A percentile compares a stretch with the other conserved stretches of the same genome.
Conservation (phyloP, 176 grass and related monocot species). For the Stipa capillata region DNA sequence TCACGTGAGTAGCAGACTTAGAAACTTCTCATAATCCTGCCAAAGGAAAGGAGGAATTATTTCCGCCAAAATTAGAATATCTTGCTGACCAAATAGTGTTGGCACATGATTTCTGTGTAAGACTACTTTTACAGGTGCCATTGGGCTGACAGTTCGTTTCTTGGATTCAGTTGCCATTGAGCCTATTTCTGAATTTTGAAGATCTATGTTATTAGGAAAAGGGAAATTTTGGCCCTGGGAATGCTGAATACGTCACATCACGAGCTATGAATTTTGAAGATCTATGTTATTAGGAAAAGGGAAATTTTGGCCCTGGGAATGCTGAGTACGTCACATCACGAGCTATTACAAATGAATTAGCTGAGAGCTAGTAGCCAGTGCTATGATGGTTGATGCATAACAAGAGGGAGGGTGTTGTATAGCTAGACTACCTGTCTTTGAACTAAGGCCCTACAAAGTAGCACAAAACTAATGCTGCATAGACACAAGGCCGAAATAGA, state of each 20-base stretch:
- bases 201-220: not conserved
- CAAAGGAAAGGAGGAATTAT: too few species aligned
- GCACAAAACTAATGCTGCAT: too few species aligned
- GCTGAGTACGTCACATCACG: not conserved
- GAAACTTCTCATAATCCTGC: too few species aligned
- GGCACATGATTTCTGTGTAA: not conserved
- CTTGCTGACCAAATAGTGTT: not conserved
- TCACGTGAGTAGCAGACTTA: too few species aligned
- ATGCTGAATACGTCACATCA: not conserved
- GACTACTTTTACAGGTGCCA: too few species aligned
- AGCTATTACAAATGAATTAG: not conserved
- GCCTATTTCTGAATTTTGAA: not conserved
- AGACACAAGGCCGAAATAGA: too few species aligned
- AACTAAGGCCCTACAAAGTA: too few species aligned
- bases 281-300: too few species aligned
- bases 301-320: not conserved
- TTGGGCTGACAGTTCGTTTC: not conserved
- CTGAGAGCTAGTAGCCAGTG: not conserved
- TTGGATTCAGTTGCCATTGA: too few species aligned
- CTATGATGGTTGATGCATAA: not conserved
- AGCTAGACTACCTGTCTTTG: not conserved
- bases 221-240: not conserved
- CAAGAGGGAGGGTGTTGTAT: not conserved
- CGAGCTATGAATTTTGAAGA: too few species aligned
- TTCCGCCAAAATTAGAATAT: not conserved